Evolutionary conservation across 148 eudicot genomes (phyloP), one percentile per base, ranked within the genome.

Genomic region (Mesembryanthemum crystallinum): DNA sequence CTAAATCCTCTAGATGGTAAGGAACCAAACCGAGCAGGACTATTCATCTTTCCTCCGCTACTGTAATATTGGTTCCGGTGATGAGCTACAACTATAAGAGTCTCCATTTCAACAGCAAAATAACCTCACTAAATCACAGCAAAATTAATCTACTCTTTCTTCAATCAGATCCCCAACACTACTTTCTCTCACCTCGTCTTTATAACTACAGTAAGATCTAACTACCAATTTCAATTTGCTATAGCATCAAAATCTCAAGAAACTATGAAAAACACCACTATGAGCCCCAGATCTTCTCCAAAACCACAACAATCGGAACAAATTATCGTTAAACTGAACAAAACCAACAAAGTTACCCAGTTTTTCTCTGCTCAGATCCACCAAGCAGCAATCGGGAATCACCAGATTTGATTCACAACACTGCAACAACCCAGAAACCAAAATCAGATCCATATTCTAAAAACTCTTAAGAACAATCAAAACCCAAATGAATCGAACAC

Each of bases 31-130:
- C 81, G 68, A 24, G 76, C 85, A 2, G 80, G 78, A 69, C 81
- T 67, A 45, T 77, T 71, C 13, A 72, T 72, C 64, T 77, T 85
- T 57, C 72, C 76, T 39, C 87, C 83, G 58, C 75, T 67, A 76
- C 68, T 75, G 75, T 86, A 79, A 71, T 76, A 89, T 59, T 90
- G 89, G 74, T 87, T 80, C 69, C 84, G 72, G 64, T 92, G 96
- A 28, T 86, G 90, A 59, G 86, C 85, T 81, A 86, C 91, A 63
- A 72, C 88, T 62, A 90, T 81, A 62, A 94, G 80, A 10, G 96
- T 88, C 79, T 90, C 97, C 96, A 89, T 89, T 63, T 69, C 67
- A 51, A 43, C 67, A 79, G 47, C 67, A 70, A 63, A 64, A 24
- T 27, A 58, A 51, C 51, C 27, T 28, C 52, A 63, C 21, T 30